These are phyloP conservation scores for Apiospora malaysiana DNA, from an alignment of 2,329 filamentous ascomycete species.

Conservation along the genomic window DNA sequence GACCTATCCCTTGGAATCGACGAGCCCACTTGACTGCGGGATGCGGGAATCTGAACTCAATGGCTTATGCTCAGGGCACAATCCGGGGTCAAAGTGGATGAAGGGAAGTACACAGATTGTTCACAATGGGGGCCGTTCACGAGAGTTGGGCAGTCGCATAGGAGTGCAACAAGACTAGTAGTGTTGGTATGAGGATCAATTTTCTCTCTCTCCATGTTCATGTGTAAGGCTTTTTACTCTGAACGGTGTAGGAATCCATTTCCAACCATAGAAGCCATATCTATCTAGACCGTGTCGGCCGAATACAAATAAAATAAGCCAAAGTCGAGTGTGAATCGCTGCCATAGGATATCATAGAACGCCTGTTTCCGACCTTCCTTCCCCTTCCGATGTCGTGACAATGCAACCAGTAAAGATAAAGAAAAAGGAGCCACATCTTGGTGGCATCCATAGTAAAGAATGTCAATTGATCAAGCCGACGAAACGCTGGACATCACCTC, in stretches of 20 bases:
- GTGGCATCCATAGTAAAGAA: constrained; percentile 24
- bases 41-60: constrained; percentile 8
- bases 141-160: background rate
- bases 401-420: constrained; percentile 19
- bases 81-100: constrained; percentile 15
- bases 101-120: background rate
- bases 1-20: constrained; percentile 1
- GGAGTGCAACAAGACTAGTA: background rate
- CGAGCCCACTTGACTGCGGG: constrained; percentile 3
- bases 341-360: constrained; percentile 9
- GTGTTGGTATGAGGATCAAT: constrained; percentile 8
- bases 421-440: background rate
- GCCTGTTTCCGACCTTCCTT: constrained; percentile 4
- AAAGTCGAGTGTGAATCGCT: constrained; percentile 1
- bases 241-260: background rate
- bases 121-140: background rate
- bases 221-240: background rate
- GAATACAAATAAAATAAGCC: constrained; percentile 6
- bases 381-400: constrained; percentile 9
- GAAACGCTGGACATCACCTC: constrained; percentile 46
- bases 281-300: constrained; percentile 2
- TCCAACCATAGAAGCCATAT: background rate
- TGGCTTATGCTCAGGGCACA: background rate
- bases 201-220: background rate
- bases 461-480: constrained; percentile 21